Evolutionary conservation across 2,329 filamentous ascomycete genomes (phyloP).

Genomic region (Calonectria hawksworthii): DNA sequence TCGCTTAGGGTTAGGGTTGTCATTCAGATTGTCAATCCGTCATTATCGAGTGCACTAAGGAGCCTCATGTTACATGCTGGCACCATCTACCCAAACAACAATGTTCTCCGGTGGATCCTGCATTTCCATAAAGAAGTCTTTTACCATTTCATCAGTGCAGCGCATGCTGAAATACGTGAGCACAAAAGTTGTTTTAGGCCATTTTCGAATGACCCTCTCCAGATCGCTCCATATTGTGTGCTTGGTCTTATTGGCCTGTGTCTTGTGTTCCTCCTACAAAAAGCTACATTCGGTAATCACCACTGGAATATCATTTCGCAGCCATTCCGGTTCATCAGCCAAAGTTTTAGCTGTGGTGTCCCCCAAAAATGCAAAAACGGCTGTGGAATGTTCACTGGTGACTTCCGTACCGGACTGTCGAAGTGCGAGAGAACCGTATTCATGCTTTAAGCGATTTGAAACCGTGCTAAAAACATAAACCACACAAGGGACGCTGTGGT

Average conservation of each 20-base stretch:
- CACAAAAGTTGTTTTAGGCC: constrained; percentile 60
- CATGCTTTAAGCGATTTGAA: constrained; percentile 55
- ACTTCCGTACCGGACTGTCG: constrained; percentile 55
- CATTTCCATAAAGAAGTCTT: constrained; percentile 57
- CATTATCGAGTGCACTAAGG: too few species aligned
- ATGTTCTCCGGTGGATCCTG: constrained; percentile 57
- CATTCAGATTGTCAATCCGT: too few species aligned
- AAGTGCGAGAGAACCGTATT: constrained; percentile 53
- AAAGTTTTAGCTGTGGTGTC: constrained; percentile 60
- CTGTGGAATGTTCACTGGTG: constrained; percentile 54
- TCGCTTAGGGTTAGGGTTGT: too few species aligned
- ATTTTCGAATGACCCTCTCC: constrained; percentile 58
- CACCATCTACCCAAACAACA: constrained; percentile 62
- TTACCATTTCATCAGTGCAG: constrained; percentile 57
- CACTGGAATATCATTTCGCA: constrained; percentile 56
- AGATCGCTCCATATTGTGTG: constrained; percentile 63
- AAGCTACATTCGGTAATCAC: constrained; percentile 67
- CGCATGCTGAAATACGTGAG: constrained; percentile 63
- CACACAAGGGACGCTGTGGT: constrained; percentile 62
- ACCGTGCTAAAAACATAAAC: constrained; percentile 61
- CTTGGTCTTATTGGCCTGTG: constrained; percentile 61
- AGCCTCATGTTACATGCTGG: constrained; percentile 25
- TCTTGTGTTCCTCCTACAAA: constrained; percentile 57
- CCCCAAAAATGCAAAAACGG: constrained; percentile 63
- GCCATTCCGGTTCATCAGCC: constrained; percentile 56